Evolutionary conservation across 495 filamentous ascomycete species (phyloP).

Genomic region (Podospora comata): DNA sequence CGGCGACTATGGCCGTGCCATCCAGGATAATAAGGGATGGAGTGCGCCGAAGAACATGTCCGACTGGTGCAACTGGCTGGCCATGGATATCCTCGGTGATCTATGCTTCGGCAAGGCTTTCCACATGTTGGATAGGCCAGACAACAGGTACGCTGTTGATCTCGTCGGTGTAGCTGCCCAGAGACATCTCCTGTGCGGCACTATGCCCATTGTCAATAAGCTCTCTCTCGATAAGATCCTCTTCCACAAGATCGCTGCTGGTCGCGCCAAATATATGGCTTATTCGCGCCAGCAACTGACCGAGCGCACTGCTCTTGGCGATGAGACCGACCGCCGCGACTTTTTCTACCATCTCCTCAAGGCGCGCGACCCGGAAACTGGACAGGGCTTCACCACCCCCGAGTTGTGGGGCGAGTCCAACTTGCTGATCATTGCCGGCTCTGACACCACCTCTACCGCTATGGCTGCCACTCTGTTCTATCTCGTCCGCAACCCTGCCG

Average conservation of each 20-base stretch:
- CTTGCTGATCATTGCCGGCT: slow-evolving; percentile 60
- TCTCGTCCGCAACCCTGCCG: slow-evolving; percentile 54
- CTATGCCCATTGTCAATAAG: slow-evolving; percentile 54
- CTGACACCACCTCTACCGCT: slow-evolving; percentile 63
- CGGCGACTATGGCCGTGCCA: slow-evolving; percentile 37
- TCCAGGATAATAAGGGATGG: slow-evolving; percentile 42
- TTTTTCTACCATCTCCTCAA: slow-evolving; percentile 60
- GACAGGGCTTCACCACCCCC: slow-evolving; percentile 59
- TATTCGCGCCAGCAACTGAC: slow-evolving; percentile 54
- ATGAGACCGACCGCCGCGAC: slow-evolving; percentile 61
- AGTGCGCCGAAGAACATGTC: slow-evolving; percentile 54
- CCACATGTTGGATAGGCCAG: slow-evolving; percentile 61
- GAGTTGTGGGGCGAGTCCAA: slow-evolving; percentile 73
- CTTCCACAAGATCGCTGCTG: slow-evolving; percentile 54
- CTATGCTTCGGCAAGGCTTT: slow-evolving; percentile 69
- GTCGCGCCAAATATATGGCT: slow-evolving; percentile 52
- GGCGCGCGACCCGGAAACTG: slow-evolving; percentile 58
- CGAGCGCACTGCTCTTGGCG: slow-evolving; percentile 53
- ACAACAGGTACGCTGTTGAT: slow-evolving; percentile 57
- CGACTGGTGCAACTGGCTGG: slow-evolving; percentile 62
- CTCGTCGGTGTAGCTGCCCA: slow-evolving; percentile 55
- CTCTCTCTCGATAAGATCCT: slow-evolving; percentile 56
- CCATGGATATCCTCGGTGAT: slow-evolving; percentile 72
- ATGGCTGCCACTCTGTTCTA: slow-evolving; percentile 66
- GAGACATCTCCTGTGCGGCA: slow-evolving; percentile 55